A percentile compares a stretch with the other conserved stretches of the same genome.
Conservation (phyloP, 1,284 basidiomycete species). For the Limonomyces culmigenus region DNA sequence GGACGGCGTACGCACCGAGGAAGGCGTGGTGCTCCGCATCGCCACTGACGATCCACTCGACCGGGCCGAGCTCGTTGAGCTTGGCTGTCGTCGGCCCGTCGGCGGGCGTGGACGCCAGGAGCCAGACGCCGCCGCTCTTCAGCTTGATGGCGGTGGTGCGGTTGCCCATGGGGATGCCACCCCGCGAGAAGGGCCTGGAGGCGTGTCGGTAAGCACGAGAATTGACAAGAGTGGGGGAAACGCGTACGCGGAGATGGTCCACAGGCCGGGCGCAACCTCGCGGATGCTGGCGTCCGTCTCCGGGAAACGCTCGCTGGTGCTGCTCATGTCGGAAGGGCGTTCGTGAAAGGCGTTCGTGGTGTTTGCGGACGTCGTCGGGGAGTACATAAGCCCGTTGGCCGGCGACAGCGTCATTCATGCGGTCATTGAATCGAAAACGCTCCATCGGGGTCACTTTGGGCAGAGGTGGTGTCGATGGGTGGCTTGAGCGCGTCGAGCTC, state of each 20-base stretch:
- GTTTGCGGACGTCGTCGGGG: too few relatives aligned
- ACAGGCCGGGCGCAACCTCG: slow-evolving; percentile 42
- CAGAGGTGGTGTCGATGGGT: too few relatives aligned
- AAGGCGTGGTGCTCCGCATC: slow-evolving; percentile 53
- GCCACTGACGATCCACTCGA: slow-evolving; percentile 54
- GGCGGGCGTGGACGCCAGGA: slow-evolving; percentile 75
- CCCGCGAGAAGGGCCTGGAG: slow-evolving; percentile 50
- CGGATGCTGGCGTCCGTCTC: too few relatives aligned
- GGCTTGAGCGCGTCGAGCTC: too few relatives aligned
- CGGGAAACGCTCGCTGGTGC: too few relatives aligned
- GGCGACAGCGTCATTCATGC: too few relatives aligned
- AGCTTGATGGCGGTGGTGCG: slow-evolving; percentile 74
- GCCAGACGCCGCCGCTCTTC: slow-evolving; percentile 57
- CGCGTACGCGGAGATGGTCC: slow-evolving; percentile 54
- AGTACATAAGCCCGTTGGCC: too few relatives aligned
- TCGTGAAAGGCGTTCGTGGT: too few relatives aligned
- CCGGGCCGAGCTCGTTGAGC: slow-evolving; percentile 59
- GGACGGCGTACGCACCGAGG: slow-evolving; percentile 24
- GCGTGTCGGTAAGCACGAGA: neutral
- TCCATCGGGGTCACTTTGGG: too few relatives aligned
- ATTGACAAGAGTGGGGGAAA: neutral
- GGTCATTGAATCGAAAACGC: too few relatives aligned
- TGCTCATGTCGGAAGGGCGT: too few relatives aligned
- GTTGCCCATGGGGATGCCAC: slow-evolving; percentile 61
- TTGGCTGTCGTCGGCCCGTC: slow-evolving; percentile 56